A percentile compares a stretch with the other conserved stretches of the same genome.
Evolutionary conservation across 2,329 filamentous ascomycete genomes (phyloP).

Genomic region (Penicillium sp.): DNA sequence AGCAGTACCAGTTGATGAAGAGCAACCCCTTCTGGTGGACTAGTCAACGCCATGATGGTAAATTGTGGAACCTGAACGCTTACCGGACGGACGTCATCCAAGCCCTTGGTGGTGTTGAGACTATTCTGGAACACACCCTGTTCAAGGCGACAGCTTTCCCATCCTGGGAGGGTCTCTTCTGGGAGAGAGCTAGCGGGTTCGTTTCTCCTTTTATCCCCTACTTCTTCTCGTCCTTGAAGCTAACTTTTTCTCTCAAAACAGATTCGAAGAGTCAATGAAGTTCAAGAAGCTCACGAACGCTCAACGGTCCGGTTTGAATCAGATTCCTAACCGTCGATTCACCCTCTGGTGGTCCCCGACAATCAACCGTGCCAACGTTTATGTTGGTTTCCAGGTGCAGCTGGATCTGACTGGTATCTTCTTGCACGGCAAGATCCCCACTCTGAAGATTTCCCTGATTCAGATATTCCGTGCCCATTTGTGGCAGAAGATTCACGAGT

Average conservation of each 20-base stretch:
- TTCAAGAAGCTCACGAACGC: constrained; percentile 99
- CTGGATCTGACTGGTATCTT: constrained; percentile 97
- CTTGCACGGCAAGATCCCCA: constrained; percentile 98
- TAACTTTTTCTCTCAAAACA: neutral
- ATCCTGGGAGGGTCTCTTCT: constrained; percentile 94
- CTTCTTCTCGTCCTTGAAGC: neutral
- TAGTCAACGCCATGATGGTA: constrained; percentile 92
- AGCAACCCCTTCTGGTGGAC: constrained; percentile 99
- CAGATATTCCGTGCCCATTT: constrained; percentile 99
- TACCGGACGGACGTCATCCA: constrained; percentile 98
- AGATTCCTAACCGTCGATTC: constrained; percentile 98
- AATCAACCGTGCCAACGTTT: constrained; percentile 94
- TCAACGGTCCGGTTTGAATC: constrained; percentile 92
- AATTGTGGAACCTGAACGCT: constrained; percentile 94
- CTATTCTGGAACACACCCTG: constrained; percentile 91
- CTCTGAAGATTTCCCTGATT: constrained; percentile 94
- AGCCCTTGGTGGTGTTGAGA: constrained; percentile 92
- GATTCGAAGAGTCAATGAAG: constrained; percentile 66
- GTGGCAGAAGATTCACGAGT: constrained; percentile 99
- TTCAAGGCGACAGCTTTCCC: constrained; percentile 98
- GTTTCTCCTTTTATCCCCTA: neutral
- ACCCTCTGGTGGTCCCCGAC: constrained; percentile 96
- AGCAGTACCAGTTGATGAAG: constrained; percentile 98
- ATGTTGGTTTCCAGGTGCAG: constrained; percentile 99
- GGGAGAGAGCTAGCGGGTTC: constrained; percentile 63